Base-by-base conservation (phyloP, 805 yeast species). In the Saccharomyces paradoxus region DNA sequence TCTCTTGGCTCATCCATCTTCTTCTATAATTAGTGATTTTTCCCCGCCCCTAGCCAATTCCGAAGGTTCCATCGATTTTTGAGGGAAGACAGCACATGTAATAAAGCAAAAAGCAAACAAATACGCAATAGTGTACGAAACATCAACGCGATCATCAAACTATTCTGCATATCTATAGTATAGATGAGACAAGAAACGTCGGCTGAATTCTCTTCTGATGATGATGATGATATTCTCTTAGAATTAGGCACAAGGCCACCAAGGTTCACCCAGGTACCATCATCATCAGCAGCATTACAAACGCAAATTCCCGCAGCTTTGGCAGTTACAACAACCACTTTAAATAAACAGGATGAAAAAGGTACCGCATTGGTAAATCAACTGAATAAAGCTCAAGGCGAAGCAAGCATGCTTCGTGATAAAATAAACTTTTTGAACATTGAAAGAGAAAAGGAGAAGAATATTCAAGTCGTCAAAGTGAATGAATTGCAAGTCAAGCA, bases 361-460 rank as follows among this genome's bases (percentile, higher is more conserved):
- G 28, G 26, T 13, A 3, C 21, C 6, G 28, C n/a, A 8, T 53
- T 50, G 17, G 14, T 44, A 7, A 63, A 52, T 49, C 71, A 72
- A 46, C 58, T 82, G n/a, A 75, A 73, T 53, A 71, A 77, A 37
- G 85, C 88, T 4, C 80, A 80, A 53, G 97, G 97, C 2, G 96
- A 91, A 63, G 83, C 87, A 41, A 83, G 94, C 13, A 83, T 90
- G 37, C 73, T 91, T 17, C 74, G 95, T 53, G 81, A 84, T 9
- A 88, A 83, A 60, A 70, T 87, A 22, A 71, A 77, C 22, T 76
- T 78, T 46, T 57, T 80, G 2, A 79, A 78, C 51, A 64, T 63
- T 27, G 74, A 71, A 50, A 71, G 71, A 46, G 71, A 71, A 5
- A 68, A 67, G 1, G 83, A 80, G 58, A 62, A 72, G 27, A 56